A percentile compares a stretch with the other conserved stretches of the same genome.
Conservation (phyloP, 2,329 filamentous ascomycete genomes). For the Kalmusia sp. region DNA sequence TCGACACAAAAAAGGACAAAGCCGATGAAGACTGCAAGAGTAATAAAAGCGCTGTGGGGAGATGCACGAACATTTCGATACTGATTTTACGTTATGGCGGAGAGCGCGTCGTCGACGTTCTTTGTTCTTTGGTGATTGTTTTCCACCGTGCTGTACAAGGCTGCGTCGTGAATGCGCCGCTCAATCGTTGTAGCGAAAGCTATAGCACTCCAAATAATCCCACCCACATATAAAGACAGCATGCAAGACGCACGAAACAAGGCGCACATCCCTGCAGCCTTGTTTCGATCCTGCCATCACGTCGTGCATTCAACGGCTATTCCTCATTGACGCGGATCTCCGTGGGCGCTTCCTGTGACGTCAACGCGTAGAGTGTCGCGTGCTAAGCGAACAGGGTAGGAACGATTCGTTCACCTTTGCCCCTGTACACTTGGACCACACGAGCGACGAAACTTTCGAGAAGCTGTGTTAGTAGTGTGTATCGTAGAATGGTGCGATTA, state of each 20-base stretch:
- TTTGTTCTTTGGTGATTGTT: too few species aligned
- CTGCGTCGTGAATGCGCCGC: background rate
- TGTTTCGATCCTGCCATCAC: constrained; percentile 7
- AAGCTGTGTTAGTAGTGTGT: too few species aligned
- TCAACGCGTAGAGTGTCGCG: constrained; percentile 18
- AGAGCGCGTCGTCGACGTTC: too few species aligned
- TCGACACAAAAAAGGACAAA: background rate
- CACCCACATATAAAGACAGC: background rate
- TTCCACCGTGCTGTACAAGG: too few species aligned
- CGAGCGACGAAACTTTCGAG: too few species aligned
- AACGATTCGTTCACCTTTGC: constrained; percentile 6
- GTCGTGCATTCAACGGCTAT: background rate
- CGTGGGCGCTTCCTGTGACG: constrained; percentile 21
- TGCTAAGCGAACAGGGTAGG: constrained; percentile 4
- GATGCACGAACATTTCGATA: background rate
- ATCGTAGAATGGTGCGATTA: too few species aligned
- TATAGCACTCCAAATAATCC: too few species aligned
- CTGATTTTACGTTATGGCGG: too few species aligned
- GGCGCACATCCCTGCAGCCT: constrained; percentile 3
- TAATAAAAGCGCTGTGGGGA: background rate
- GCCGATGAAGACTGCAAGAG: background rate
- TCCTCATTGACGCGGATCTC: background rate
- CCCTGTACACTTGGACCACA: too few species aligned
- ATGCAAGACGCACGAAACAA: background rate
- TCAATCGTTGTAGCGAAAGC: too few species aligned